These are phyloP conservation scores for Chloranthus sessilifolius DNA, from an alignment of 164 flowering plant species.

Conservation along the genomic window DNA sequence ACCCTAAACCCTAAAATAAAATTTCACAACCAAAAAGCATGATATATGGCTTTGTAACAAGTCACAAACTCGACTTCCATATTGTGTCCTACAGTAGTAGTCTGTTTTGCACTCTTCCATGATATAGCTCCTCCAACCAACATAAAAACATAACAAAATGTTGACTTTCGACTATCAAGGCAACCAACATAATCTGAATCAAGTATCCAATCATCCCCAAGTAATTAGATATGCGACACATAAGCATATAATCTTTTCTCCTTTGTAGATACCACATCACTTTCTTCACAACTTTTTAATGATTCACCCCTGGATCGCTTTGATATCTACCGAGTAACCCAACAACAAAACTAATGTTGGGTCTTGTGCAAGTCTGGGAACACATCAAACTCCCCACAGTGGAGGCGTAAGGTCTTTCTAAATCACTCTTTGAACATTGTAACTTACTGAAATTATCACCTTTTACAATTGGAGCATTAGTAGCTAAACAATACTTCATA, in stretches of 20 bases:
- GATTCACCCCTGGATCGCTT: not conserved
- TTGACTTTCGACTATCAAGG: not conserved
- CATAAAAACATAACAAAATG: not conserved
- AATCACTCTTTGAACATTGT: not conserved
- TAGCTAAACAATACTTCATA: not conserved
- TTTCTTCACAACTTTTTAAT: not conserved
- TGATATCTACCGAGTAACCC: not conserved
- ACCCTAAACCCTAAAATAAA: not conserved
- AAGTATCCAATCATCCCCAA: not conserved
- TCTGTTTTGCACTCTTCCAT: slow-evolving; percentile 3
- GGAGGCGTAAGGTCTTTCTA: not conserved
- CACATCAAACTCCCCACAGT: slow-evolving; percentile 3
- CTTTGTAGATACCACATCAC: not conserved
- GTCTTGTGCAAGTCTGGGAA: not conserved
- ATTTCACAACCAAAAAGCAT: not conserved
- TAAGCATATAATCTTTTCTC: not conserved
- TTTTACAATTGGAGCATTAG: not conserved
- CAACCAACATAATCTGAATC: not conserved
- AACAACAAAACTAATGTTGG: not conserved
- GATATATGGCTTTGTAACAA: not conserved
- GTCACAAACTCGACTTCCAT: slow-evolving; percentile 7
- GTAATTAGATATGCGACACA: not conserved
- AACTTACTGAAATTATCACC: not conserved
- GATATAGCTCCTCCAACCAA: no score
- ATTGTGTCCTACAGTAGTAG: not conserved